Evolutionary conservation across 2,329 filamentous ascomycete genomes (phyloP), one percentile per base, ranked within the genome.

Genomic region (Arthrobotrys entomopaga): DNA sequence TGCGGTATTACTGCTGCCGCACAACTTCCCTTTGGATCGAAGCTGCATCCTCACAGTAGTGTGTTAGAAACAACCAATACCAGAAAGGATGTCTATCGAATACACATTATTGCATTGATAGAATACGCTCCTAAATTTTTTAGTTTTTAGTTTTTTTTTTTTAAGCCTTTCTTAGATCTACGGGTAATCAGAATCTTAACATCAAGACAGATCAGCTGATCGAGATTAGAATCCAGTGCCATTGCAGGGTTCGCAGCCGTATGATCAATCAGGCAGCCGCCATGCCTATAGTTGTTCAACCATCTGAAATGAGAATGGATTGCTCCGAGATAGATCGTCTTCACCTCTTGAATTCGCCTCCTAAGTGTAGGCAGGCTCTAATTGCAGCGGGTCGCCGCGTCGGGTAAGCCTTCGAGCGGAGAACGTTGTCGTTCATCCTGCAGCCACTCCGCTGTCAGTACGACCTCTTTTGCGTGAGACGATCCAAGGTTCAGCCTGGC

Each of bases 381-480:
- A 3, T 48, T 69, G 48, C 40, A 38, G 42, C 69, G 70, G 70
- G 63, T 67, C 63, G 57, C 50, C 67, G 70, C 70, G 63, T 66
- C 70, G 63, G 70, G 67, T 67, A 74, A 64, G 70, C 63, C 63
- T 61, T 64, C 61, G 67, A 74, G 70, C 70, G 70, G 70, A 67
- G 63, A 67, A 64, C 63, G 63, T 66, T 64, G 63, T 67, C 57
- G 70, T 67, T 63, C 56, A 57, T 66, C 56, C 63, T 74, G 70
- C 70, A 74, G 70, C 70, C 70, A 67, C 70, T 63, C 70, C 70
- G 70, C 70, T 74, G 70, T 74, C 70, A 74, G 70, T 74, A 43
- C 63, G 29, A 74, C 70, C 54, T 54, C 8, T 58, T 19, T 65
- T 61, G 60, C 42, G 69, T 66, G 69, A 65, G 69, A 66, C 46